Evolutionary conservation across 768 basidiomycete species (phyloP), one percentile per base, ranked within the genome.

Genomic region (Chiua virens): DNA sequence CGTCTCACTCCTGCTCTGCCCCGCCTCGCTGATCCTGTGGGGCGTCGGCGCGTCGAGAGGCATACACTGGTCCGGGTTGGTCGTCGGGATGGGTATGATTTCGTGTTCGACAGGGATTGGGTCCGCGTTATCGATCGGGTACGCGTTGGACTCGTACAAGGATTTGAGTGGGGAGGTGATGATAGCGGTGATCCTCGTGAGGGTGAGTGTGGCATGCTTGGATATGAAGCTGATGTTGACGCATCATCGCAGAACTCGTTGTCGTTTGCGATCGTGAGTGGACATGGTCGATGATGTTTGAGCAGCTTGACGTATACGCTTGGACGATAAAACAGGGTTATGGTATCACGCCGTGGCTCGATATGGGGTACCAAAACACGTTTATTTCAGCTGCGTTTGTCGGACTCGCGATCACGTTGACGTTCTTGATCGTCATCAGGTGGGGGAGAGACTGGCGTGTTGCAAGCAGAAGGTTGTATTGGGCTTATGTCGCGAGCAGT

Each of bases 41-140:
- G 57, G 57, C 22, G 53, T 59, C 11, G 58, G 58, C 21, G 58
- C 58, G 11, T 59, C 58, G 20, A 58, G 40, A 35, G 57, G 49
- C 8, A 54, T 59, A 11, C 23, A 25, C 13, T 59, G 57, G 57
- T 28, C 44, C 6, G 58, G 57, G 4, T 25, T 59, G 42, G 58
- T 58, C 35, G n/a, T 59, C 21, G 57, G 58, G 6, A 59, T 59
- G 58, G 58, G 57, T 8, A 59, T 59, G 34, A 59, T 59, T 25
- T 55, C 58, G 30, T 59, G 58, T 51, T 59, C 58, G 23, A 59
- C 58, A 4, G 58, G 58, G 3, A 59, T 59, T 22, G 58, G 58
- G 8, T 59, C 57, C 5, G 39, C 58, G 8, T 41, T 59, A 17
- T 59, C 58, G 22, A 59, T 59, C 38, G 50, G 53, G 20, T 59